Percentiles rank a stretch among this genome's conserved stretches.
These are phyloP conservation scores for Kuraishia cidri DNA, from an alignment of 805 yeast genomes.

Conservation along the genomic window DNA sequence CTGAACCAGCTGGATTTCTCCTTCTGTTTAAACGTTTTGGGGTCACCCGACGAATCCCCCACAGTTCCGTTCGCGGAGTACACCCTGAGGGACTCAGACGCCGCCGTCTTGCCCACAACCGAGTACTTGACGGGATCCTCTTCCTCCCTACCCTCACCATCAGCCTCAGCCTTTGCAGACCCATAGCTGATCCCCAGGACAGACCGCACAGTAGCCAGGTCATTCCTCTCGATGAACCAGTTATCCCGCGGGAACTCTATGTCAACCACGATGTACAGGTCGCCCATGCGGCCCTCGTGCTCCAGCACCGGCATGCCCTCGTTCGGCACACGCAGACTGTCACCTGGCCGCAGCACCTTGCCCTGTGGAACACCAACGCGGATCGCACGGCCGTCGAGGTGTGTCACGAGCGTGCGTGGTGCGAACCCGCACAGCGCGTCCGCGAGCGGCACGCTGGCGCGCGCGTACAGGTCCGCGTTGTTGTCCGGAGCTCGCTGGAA, in stretches of 20 bases:
- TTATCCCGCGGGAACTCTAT: conserved; percentile 79
- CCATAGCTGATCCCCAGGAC: conserved; percentile 21
- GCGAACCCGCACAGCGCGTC: conserved; percentile 85
- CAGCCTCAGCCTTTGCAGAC: neutral
- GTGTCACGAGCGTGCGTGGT: conserved; percentile 50
- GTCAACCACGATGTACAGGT: conserved; percentile 58
- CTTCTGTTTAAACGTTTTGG: too few relatives aligned
- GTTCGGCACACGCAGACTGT: conserved; percentile 47
- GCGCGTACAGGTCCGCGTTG: conserved; percentile 57
- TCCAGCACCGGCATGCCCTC: conserved; percentile 80
- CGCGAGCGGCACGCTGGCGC: conserved; percentile 51
- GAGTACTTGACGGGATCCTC: too few relatives aligned
- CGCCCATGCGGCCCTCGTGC: conserved; percentile 37
- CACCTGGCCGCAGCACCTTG: conserved; percentile 73
- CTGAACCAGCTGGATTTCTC: too few relatives aligned
- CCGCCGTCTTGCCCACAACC: too few relatives aligned
- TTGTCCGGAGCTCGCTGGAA: conserved; percentile 42
- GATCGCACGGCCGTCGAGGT: conserved; percentile 73
- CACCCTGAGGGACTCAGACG: too few relatives aligned
- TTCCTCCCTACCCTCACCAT: neutral
- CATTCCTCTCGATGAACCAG: conserved; percentile 75
- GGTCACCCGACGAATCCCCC: too few relatives aligned
- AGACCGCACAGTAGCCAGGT: conserved; percentile 41
- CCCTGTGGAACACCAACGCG: conserved; percentile 64
- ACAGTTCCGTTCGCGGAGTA: too few relatives aligned